These are phyloP conservation scores for Babesia gibsoni DNA, from an alignment of 169 alveolate genomes.

Conservation along the genomic window DNA sequence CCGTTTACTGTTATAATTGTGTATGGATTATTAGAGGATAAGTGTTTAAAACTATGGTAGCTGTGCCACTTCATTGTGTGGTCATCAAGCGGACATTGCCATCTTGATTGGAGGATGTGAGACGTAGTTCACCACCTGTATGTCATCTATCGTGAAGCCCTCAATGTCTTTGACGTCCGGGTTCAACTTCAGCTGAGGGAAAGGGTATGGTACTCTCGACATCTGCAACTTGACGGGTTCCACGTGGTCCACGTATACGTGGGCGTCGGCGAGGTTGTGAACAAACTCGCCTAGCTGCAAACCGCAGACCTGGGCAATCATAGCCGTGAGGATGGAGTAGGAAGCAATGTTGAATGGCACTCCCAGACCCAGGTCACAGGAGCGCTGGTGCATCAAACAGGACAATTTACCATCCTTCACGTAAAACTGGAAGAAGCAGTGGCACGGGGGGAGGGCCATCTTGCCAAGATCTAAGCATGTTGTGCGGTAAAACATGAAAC, in stretches of 20 bases:
- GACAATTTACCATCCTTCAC: constrained; percentile 89
- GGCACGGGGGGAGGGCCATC: constrained; percentile 99
- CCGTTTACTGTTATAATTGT: no score
- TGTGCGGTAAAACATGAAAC: not conserved
- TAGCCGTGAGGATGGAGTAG: constrained; percentile 92
- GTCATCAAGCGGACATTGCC: constrained; percentile 88
- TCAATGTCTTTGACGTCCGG: constrained; percentile 83
- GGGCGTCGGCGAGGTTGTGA: constrained; percentile 95
- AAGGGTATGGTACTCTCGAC: constrained; percentile 92
- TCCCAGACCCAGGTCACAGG: constrained; percentile 97
- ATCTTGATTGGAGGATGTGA: constrained; percentile 86
- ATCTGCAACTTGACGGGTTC: constrained; percentile 89
- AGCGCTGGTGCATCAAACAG: constrained; percentile 95
- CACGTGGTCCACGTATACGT: constrained; percentile 92
- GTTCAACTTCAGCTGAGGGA: constrained; percentile 91
- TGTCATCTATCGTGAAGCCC: constrained; percentile 85
- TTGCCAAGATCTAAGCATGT: constrained; percentile 75
- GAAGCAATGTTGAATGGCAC: constrained; percentile 98
- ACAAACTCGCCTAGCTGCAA: constrained; percentile 89
- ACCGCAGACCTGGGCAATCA: constrained; percentile 93
- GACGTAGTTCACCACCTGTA: constrained; percentile 86
- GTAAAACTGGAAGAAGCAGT: constrained; percentile 92
- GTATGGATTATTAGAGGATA: no score
- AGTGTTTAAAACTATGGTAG: no score
- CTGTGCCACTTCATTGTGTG: no score